phyloP scores from a whole-genome alignment of 768 basidiomycete genomes.

The Pleurotus platypus region DNA sequence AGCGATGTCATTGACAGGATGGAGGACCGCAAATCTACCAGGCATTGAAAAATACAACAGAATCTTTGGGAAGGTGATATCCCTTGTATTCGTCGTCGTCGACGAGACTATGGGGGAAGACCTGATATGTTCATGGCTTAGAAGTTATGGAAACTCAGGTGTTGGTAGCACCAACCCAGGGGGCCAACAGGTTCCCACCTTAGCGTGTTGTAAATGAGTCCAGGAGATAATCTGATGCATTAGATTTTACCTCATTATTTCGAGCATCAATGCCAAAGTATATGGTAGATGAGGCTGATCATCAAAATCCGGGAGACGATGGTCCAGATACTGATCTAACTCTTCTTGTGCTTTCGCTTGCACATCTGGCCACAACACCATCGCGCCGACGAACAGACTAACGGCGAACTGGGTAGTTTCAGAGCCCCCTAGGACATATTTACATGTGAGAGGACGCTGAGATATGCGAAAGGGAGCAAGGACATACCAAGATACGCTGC shows the following conservation, averaged over 20 bases:
- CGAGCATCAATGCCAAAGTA: slow-evolving; percentile 19
- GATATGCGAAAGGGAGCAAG: background rate
- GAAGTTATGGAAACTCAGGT: background rate
- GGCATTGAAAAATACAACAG: background rate
- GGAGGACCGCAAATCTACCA: background rate
- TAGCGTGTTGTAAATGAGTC: background rate
- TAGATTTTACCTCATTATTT: slow-evolving; percentile 13
- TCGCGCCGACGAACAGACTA: background rate
- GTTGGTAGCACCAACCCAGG: background rate
- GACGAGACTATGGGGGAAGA: background rate
- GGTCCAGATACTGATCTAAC: slow-evolving; percentile 18
- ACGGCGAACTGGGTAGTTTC: background rate
- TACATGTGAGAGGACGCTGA: too few species aligned
- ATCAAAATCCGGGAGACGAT: slow-evolving; percentile 17
- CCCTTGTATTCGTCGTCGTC: slow-evolving; percentile 1
- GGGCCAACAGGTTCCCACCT: slow-evolving; percentile 1
- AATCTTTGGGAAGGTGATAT: background rate
- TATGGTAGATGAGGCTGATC: slow-evolving; percentile 18
- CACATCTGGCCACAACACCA: slow-evolving; percentile 12
- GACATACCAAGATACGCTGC: background rate
- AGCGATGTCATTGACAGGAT: background rate
- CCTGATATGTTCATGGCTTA: background rate
- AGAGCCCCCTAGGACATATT: background rate
- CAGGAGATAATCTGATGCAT: too few species aligned
- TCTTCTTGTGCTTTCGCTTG: slow-evolving; percentile 27